Evolutionary conservation across 257 asterid genomes (phyloP).

Genomic region (Nicotiana benthamiana): DNA sequence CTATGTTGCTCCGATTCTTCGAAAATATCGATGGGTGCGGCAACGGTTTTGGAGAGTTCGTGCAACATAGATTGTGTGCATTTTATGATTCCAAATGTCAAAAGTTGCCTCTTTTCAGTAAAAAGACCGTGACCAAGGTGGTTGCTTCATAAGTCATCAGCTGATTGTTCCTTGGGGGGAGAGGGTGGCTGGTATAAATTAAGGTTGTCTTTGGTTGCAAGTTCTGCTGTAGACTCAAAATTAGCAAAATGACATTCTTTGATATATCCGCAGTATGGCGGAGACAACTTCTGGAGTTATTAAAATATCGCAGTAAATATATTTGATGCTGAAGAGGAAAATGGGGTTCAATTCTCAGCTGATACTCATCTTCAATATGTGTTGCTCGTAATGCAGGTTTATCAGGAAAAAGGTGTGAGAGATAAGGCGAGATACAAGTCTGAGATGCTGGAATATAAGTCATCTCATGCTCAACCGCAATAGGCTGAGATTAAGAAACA

Average conservation of each 20-base stretch:
- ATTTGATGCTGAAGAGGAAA: neutral
- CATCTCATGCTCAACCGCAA: conserved; percentile 35
- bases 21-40: too few relatives aligned
- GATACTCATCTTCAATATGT: neutral
- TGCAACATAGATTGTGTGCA: neutral
- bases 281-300: neutral
- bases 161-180: neutral
- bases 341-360: neutral
- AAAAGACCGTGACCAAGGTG: neutral
- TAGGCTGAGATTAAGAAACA: neutral
- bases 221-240: neutral
- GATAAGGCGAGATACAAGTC: conserved; percentile 84
- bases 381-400: conserved; percentile 44
- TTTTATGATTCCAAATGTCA: neutral
- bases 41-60: too few relatives aligned
- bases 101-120: neutral
- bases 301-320: neutral
- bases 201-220: neutral
- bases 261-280: neutral
- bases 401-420: conserved; percentile 72
- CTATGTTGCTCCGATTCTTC: too few relatives aligned
- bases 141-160: neutral
- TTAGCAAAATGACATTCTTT: neutral
- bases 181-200: neutral
- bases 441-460: conserved; percentile 72